phyloP scores from a whole-genome alignment of 495 filamentous ascomycete species.

The Neurospora tetrasperma region DNA sequence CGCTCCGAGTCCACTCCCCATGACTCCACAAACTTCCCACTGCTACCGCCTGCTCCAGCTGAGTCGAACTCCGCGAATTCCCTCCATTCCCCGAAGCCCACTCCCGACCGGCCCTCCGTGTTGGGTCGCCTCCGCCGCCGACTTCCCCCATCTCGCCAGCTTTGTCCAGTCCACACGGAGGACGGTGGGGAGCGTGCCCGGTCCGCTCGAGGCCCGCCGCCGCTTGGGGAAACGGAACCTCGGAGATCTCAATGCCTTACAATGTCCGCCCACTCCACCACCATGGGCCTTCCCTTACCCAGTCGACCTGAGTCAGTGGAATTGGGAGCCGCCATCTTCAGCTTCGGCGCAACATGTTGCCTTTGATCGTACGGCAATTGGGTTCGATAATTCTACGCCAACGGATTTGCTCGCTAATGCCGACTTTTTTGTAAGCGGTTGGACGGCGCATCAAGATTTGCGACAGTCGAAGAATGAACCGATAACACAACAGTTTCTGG shows the following conservation, averaged over 20 bases:
- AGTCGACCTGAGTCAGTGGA: constrained; percentile 35
- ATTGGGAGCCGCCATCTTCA: constrained; percentile 36
- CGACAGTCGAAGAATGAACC: neutral
- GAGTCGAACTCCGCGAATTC: neutral
- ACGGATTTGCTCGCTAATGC: neutral
- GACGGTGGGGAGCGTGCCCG: constrained; percentile 25
- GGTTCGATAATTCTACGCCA: neutral
- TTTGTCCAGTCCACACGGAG: constrained; percentile 11
- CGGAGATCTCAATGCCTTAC: constrained; percentile 30
- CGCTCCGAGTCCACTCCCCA: constrained; percentile 8
- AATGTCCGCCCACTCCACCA: constrained; percentile 25
- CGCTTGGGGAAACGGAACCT: constrained; percentile 43
- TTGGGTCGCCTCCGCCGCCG: neutral
- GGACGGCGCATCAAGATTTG: neutral
- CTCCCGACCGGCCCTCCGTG: neutral
- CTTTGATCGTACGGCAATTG: neutral
- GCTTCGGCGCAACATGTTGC: neutral
- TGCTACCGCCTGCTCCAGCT: constrained; percentile 33
- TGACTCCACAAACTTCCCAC: constrained; percentile 28
- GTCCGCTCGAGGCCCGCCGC: constrained; percentile 43
- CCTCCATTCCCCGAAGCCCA: neutral
- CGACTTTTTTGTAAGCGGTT: neutral
- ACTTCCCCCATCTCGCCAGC: neutral
- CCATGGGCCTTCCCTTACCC: constrained; percentile 31
- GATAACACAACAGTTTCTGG: neutral